Evolutionary conservation across 2,329 filamentous ascomycete species (phyloP), one percentile per base, ranked within the genome.

Genomic region (Sporothrix protearum): DNA sequence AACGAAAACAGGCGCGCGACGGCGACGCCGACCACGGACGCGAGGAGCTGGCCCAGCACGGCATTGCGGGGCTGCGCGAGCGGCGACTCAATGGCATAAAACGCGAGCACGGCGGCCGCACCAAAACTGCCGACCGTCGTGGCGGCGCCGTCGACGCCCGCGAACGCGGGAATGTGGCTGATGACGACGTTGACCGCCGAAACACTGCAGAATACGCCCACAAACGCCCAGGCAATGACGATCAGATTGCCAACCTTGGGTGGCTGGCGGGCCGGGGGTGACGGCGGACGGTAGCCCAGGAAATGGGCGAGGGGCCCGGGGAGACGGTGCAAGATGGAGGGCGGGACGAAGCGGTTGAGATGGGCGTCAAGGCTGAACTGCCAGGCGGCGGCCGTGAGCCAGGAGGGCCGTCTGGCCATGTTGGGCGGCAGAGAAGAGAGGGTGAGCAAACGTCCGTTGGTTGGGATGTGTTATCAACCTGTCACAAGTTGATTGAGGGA

Each of bases 301-400:
- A 93, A 91, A 75, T 88, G 86, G 25, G 92, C 86, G 25, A 96
- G 77, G 0, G 86, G 86, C 63, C 83, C 83, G 0, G 93, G 94
- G 1, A 97, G 77, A 59, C 83, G 81, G 36, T 85, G 81, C 78
- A 92, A 86, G 75, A 86, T 87, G 53, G 91, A 90, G 16, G 86
- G 82, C 9, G 91, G 91, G 30, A 96, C 78, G 73, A 88, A 84
- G 2, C 85, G 91, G 78, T 95, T 93, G 68, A 96, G 78, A 78
- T 90, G 88, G n/a, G 81, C 81, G 83, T 97, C 94, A 74, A 97
- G 87, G 80, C 96, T 88, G 80, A 96, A 88, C 77, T 90, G 84
- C 81, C 84, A 85, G 49, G 55, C 57, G 6, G 64, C 64, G 30
- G 45, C 47, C 47, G 69, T 49, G 28, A 33, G 55, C 19, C 55